These are phyloP conservation scores for Syzygium aqueum DNA, from an alignment of 345 rosid species.

Conservation along the genomic window DNA sequence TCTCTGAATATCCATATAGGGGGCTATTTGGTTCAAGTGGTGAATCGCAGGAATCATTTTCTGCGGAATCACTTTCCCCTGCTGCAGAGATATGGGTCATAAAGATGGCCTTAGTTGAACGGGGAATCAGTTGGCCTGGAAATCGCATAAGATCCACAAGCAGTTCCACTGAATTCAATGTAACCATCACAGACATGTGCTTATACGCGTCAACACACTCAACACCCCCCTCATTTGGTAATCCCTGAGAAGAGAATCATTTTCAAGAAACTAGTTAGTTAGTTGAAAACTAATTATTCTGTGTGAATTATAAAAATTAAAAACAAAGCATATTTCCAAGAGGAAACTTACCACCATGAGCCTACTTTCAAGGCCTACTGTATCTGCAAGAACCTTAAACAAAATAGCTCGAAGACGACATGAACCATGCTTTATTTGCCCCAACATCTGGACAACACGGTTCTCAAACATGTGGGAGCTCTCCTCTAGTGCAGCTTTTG, in stretches of 20 bases:
- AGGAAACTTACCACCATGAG: conserved; percentile 80
- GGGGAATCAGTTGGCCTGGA: conserved; percentile 91
- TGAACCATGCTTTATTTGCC: conserved; percentile 89
- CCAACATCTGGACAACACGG: conserved; percentile 76
- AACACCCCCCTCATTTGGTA: conserved; percentile 82
- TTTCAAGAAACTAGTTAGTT: not conserved
- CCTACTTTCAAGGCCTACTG: conserved; percentile 86
- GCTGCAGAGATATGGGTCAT: conserved; percentile 91
- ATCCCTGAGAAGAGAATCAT: conserved; percentile 43
- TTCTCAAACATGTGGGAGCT: conserved; percentile 52
- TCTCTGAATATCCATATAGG: conserved; percentile 62
- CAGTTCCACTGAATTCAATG: conserved; percentile 74
- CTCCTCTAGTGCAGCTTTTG: conserved; percentile 69
- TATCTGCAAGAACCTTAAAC: conserved; percentile 91
- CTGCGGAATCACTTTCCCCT: conserved; percentile 99
- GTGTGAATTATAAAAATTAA: not conserved
- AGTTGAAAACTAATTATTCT: not conserved
- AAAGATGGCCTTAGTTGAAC: conserved; percentile 71
- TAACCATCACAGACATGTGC: conserved; percentile 85
- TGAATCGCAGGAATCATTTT: conserved; percentile 98
- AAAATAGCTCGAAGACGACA: conserved; percentile 90
- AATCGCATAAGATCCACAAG: conserved; percentile 96
- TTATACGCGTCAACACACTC: conserved; percentile 70
- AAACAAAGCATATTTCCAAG: not conserved
- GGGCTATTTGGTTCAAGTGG: conserved; percentile 99